Conservation (phyloP, 1,139 yeast genomes). For the Debaryomycetaceae sp. region DNA sequence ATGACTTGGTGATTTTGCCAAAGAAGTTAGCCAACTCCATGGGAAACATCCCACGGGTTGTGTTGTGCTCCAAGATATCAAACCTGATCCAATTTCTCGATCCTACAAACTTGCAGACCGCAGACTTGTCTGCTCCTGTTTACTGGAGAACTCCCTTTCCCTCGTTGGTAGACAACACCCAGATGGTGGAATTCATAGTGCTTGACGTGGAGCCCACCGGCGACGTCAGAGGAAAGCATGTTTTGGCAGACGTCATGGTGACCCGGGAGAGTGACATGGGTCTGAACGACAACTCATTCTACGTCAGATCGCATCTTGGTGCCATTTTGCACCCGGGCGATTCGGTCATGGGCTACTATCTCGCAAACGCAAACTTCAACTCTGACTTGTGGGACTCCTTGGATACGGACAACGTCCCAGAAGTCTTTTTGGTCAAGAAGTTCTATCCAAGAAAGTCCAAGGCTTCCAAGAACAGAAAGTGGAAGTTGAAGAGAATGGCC, state of each 20-base stretch:
- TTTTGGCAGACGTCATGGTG: slow-evolving; percentile 85
- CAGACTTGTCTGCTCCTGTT: slow-evolving; percentile 71
- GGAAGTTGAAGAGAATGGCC: slow-evolving; percentile 99
- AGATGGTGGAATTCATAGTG: slow-evolving; percentile 83
- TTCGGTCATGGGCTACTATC: slow-evolving; percentile 84
- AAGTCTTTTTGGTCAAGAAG: slow-evolving; percentile 89
- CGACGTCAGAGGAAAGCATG: slow-evolving; percentile 71
- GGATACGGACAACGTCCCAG: slow-evolving; percentile 67
- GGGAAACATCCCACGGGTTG: slow-evolving; percentile 83
- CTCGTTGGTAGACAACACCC: slow-evolving; percentile 72
- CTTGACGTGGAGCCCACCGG: slow-evolving; percentile 95
- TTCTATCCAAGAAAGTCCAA: slow-evolving; percentile 76
- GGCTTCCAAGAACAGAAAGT: slow-evolving; percentile 76
- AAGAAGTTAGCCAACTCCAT: slow-evolving; percentile 75
- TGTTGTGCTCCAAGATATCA: slow-evolving; percentile 78
- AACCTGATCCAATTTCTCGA: slow-evolving; percentile 84
- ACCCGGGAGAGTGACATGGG: slow-evolving; percentile 87
- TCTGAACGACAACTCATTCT: slow-evolving; percentile 72
- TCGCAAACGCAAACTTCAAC: slow-evolving; percentile 82
- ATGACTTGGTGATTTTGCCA: slow-evolving; percentile 90
- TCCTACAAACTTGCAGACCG: slow-evolving; percentile 74
- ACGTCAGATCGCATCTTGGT: slow-evolving; percentile 87
- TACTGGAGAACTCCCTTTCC: slow-evolving; percentile 89
- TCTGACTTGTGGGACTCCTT: slow-evolving; percentile 77
- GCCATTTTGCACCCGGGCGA: slow-evolving; percentile 96